Evolutionary conservation across 2,329 filamentous ascomycete species (phyloP).

Genomic region (Furcasterigmium furcatum): DNA sequence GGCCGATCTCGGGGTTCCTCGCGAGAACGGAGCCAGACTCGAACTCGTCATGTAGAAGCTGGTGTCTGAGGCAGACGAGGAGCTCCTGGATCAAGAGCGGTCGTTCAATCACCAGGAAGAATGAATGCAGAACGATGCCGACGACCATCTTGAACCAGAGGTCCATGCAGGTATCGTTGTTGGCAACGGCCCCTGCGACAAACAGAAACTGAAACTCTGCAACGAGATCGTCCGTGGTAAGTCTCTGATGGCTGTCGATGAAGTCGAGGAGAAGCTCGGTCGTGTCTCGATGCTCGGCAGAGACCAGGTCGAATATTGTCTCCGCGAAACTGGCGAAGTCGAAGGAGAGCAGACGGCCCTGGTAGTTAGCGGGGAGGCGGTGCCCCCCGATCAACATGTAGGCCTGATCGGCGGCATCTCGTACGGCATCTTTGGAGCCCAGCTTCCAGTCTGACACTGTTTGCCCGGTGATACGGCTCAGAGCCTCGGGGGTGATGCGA

Average conservation of each 20-base stretch:
- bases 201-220: conserved; percentile 62
- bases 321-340: conserved; percentile 38
- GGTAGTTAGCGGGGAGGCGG: conserved; percentile 26
- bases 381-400: conserved; percentile 23
- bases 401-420: conserved; percentile 36
- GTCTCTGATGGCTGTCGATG: conserved; percentile 21
- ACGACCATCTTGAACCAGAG: conserved; percentile 59
- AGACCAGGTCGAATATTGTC: conserved; percentile 38
- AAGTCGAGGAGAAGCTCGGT: conserved; percentile 41
- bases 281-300: conserved; percentile 31
- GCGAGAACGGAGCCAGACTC: conserved; percentile 43
- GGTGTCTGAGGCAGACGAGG: conserved; percentile 48
- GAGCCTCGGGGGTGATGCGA: conserved; percentile 38
- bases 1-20: conserved; percentile 22
- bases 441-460: conserved; percentile 44
- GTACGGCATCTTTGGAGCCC: conserved; percentile 50
- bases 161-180: conserved; percentile 56
- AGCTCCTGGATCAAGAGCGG: conserved; percentile 44
- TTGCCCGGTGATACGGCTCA: conserved; percentile 44
- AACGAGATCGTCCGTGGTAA: conserved; percentile 39
- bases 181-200: conserved; percentile 53
- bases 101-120: conserved; percentile 35
- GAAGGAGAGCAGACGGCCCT: conserved; percentile 41
- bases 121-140: conserved; percentile 47
- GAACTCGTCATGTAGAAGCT: conserved; percentile 49